Percentiles rank a stretch among this genome's conserved stretches.
These are phyloP conservation scores for Phytophthora cactorum DNA, from an alignment of 352 stramenopile genomes.

Conservation along the genomic window DNA sequence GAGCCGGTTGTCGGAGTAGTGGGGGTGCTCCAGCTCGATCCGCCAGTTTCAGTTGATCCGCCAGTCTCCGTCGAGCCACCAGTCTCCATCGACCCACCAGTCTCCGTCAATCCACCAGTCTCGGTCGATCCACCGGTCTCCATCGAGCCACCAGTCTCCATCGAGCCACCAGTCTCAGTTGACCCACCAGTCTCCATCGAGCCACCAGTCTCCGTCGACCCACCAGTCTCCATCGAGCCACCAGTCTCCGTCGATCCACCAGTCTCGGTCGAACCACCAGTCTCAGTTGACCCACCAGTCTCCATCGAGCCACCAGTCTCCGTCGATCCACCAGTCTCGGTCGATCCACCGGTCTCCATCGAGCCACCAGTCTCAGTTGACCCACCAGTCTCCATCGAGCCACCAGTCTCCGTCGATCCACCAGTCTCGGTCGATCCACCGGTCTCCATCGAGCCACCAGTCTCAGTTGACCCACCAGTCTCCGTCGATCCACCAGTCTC, in stretches of 20 bases:
- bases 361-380: conserved; percentile 5
- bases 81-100: conserved; percentile 5
- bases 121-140: not conserved
- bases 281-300: conserved; percentile 7
- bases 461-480: conserved; percentile 4
- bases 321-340: not conserved
- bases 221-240: conserved; percentile 8
- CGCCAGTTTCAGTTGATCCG: conserved; percentile 11
- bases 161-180: conserved; percentile 5
- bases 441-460: conserved; percentile 21
- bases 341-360: not conserved
- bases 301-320: conserved; percentile 3
- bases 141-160: not conserved
- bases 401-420: conserved; percentile 13
- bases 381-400: conserved; percentile 10
- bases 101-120: not conserved
- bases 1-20: conserved; percentile 15
- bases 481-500: conserved; percentile 1
- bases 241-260: conserved; percentile 1
- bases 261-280: conserved; percentile 9
- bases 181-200: conserved; percentile 20
- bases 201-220: conserved; percentile 1
- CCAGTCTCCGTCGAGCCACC: no score
- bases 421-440: conserved; percentile 5
- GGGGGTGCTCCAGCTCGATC: conserved; percentile 29